These are phyloP conservation scores for Skeletonema grethae DNA, from an alignment of 108 stramenopile species.

Conservation along the genomic window DNA sequence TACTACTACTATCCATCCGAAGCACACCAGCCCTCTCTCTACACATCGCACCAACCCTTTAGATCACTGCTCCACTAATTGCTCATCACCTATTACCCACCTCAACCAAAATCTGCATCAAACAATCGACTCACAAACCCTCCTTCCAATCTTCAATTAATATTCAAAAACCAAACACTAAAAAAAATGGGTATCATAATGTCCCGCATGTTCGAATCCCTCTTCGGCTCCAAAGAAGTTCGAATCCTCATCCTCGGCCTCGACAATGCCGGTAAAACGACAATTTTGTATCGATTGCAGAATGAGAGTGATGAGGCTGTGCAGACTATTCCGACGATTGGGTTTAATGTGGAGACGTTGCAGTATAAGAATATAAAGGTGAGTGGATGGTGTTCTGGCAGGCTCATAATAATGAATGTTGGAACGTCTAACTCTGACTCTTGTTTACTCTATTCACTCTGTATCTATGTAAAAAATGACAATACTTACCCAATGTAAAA, in stretches of 20 bases:
- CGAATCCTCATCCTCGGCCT: constrained; percentile 98
- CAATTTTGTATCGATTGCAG: constrained; percentile 93
- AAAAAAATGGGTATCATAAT: constrained; percentile 94
- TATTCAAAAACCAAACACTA: no score
- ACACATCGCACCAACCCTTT: neutral
- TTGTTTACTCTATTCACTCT: neutral
- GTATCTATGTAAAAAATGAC: neutral
- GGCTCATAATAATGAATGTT: neutral
- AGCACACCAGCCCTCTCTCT: neutral
- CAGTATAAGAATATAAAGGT: constrained; percentile 99
- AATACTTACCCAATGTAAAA: neutral
- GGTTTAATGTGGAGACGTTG: constrained; percentile 99
- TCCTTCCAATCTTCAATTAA: no score
- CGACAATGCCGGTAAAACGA: constrained; percentile 99
- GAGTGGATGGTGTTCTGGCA: constrained; percentile 5
- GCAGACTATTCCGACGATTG: constrained; percentile 99
- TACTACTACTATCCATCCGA: neutral
- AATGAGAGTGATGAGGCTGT: constrained; percentile 94
- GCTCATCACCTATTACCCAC: neutral
- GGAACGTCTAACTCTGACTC: neutral
- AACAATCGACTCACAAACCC: no score
- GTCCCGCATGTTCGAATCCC: constrained; percentile 89
- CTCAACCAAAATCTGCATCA: neutral
- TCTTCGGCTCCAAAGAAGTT: constrained; percentile 98
- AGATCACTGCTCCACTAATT: neutral